Base-by-base conservation (phyloP, 352 stramenopile species). In the Globisporangium rhizosaccharum region DNA sequence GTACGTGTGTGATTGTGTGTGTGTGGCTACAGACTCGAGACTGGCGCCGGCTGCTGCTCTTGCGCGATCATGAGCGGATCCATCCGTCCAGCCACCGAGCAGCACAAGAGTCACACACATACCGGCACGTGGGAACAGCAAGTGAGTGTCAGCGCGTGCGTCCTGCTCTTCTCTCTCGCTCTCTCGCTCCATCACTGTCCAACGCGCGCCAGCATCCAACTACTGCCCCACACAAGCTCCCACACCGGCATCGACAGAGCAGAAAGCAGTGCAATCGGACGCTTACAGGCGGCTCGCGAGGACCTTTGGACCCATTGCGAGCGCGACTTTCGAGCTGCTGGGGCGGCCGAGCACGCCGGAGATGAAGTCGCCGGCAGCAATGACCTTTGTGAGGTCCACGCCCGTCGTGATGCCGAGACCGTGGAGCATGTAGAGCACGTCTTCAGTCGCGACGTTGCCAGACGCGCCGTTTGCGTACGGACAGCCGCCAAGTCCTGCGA, bases 341-440 rank as follows among this genome's bases (percentile, higher is more conserved):
- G 67, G 47, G 18, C 76, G 76, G 8, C 80, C 81, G 9, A 98
- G 68, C 30, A 96, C 57, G 18, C 73, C 75, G 26, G 76, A 91
- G 56, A 98, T 98, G 64, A 94, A 97, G 2, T 87, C 72, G 17
- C 93, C 88, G 20, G 85, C 88, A 48, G 90, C 76, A 23, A 97
- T 86, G n/a, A 99, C 70, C 72, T 94, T 91, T 23, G 88, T 47
- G n/a, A 98, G 62, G 71, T 98, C 85, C 18, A 98, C 88, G 45
- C 94, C 96, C 12, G 96, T 98, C n/a, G 76, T 64, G 37, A 99
- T 91, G 39, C 96, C 94, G 46, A 98, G 75, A 14, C 96, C 96
- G 53, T 98, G 71, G 37, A 99, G 66, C 95, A 99, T 98, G 77
- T 98, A 99, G 8, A 99, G 77, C 47, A 98, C 90, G 70, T 99